phyloP scores from a whole-genome alignment of 257 asterid genomes.

The Vinca minor region DNA sequence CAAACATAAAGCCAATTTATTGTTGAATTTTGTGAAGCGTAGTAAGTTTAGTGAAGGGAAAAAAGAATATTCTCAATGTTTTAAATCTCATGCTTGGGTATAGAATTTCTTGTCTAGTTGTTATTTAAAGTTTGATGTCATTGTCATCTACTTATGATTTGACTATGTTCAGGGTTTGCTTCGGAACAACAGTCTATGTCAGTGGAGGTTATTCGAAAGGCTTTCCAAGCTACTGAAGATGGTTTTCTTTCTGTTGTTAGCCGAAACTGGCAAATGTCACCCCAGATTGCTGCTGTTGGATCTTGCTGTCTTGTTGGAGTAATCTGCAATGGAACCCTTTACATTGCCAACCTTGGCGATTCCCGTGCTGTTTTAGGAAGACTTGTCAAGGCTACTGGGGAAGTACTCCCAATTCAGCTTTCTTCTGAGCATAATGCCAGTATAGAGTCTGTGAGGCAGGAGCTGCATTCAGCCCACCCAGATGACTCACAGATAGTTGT shows the following conservation, averaged over 20 bases:
- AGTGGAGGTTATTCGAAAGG: slow-evolving; percentile 51
- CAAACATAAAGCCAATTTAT: background rate
- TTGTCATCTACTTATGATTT: background rate
- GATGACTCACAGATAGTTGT: slow-evolving; percentile 65
- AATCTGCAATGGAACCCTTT: slow-evolving; percentile 50
- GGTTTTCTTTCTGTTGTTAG: slow-evolving; percentile 49
- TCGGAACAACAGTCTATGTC: slow-evolving; percentile 58
- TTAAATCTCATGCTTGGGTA: too few species aligned
- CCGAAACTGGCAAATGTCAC: slow-evolving; percentile 46
- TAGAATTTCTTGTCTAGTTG: too few species aligned
- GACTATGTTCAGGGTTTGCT: slow-evolving; percentile 33
- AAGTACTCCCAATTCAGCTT: slow-evolving; percentile 49
- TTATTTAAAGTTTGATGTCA: too few species aligned
- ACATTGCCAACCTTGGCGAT: slow-evolving; percentile 59
- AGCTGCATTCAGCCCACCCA: slow-evolving; percentile 51
- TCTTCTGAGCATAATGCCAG: slow-evolving; percentile 64
- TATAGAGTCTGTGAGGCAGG: slow-evolving; percentile 56
- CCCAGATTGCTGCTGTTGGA: slow-evolving; percentile 68
- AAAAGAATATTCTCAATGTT: background rate
- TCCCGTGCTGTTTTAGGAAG: slow-evolving; percentile 67
- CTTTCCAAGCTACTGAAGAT: slow-evolving; percentile 64
- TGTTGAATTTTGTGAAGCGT: background rate
- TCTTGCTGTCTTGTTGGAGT: slow-evolving; percentile 68
- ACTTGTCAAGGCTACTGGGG: slow-evolving; percentile 57
- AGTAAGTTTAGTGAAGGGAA: background rate